Base-by-base conservation (phyloP, 352 stramenopile genomes). In the Thraustochytrium striatum region DNA sequence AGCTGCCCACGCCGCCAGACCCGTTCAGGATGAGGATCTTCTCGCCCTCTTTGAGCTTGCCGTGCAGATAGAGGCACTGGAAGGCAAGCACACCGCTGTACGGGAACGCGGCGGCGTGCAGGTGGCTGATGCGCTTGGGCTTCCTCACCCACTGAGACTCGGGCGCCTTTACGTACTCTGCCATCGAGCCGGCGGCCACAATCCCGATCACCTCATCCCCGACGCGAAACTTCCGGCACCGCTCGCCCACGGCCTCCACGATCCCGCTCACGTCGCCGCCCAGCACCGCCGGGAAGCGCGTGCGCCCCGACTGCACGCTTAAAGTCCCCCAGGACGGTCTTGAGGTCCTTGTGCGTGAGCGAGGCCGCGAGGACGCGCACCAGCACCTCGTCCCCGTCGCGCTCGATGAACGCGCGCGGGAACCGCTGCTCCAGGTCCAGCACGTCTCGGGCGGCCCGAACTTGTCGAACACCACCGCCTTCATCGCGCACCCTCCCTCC, bases 51-150 rank as follows among this genome's bases (percentile, higher is more conserved):
- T 39, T 32, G 11, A 75, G 52, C 25, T 61, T 38, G 11, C 65
- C 65, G 30, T 75, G 47, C 65, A 68, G 30, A 32, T 75, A 75
- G 7, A 75, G 65, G 36, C 65, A 75, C 50, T 75, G 65, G 30
- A 75, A 75, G 9, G 65, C 65, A 7, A 75, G 50, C 65, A 75
- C 11, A n/a, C 65, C 65, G 30, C 65, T 50, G 21, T 55, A 36
- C 11, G 65, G 65, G 36, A 75, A 72, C 5, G 65, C 65, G 21
- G 65, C 65, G 3, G 65, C 65, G 32, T 75, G 41, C 43, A 75
- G 36, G 52, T 75, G 65, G 5, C 32, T 55, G 28, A 75, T 28
- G 16, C 35, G n/a, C 32, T 75, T 75, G 16, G 65, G 65, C 36
- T 75, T 75, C n/a, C 65, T 39, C 32, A 38, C 65, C 16, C 43